Evolutionary conservation across 2,329 filamentous ascomycete species (phyloP).

Genomic region (Fusarium aywerte): DNA sequence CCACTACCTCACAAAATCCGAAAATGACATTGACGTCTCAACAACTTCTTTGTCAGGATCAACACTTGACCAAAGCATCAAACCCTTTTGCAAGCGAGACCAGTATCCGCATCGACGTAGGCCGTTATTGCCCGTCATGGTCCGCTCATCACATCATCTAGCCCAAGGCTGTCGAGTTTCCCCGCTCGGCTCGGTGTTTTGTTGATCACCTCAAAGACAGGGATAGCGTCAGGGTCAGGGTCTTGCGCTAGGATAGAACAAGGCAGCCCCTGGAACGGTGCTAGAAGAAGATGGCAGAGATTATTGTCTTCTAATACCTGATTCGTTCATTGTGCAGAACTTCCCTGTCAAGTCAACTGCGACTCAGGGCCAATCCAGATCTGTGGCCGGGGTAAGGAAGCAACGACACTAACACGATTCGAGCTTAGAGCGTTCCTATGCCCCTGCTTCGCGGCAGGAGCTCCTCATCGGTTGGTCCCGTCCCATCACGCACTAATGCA

Average conservation of each 20-base stretch:
- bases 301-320: background rate
- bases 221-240: conserved; percentile 12
- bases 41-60: background rate
- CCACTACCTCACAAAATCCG: background rate
- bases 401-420: conserved; percentile 6
- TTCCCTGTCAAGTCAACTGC: conserved; percentile 39
- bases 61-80: background rate
- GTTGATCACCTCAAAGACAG: conserved; percentile 15
- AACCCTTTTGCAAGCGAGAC: background rate
- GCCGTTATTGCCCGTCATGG: conserved; percentile 35
- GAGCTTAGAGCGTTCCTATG: background rate
- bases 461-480: conserved; percentile 59
- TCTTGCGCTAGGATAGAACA: conserved; percentile 21
- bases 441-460: conserved; percentile 48
- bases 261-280: conserved; percentile 19
- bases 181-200: conserved; percentile 28
- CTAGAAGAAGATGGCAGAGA: conserved; percentile 22
- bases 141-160: conserved; percentile 32
- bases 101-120: background rate
- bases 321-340: conserved; percentile 22
- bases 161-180: conserved; percentile 23
- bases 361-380: conserved; percentile 56
- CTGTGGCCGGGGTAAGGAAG: conserved; percentile 47
- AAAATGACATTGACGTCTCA: background rate
- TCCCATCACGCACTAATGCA: conserved; percentile 58